Conservation (phyloP, 2,329 filamentous ascomycete genomes). For the Colletotrichum sp. region DNA sequence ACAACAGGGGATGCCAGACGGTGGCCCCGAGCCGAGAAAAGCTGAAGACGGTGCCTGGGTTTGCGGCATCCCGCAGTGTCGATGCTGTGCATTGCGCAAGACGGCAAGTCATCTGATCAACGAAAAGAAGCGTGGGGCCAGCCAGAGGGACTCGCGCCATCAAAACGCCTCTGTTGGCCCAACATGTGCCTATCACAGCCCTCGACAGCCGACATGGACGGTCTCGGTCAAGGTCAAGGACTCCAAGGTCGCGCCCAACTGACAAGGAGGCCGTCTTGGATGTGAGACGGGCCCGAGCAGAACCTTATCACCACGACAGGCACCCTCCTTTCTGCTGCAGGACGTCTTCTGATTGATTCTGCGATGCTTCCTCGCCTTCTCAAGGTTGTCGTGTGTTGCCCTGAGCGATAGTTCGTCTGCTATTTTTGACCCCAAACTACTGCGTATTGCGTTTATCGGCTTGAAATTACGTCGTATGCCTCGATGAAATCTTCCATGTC, state of each 20-base stretch:
- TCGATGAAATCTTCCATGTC: background rate
- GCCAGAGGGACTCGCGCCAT: background rate
- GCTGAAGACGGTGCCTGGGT: background rate
- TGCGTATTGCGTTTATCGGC: background rate
- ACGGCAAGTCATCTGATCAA: constrained; percentile 2
- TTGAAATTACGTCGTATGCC: background rate
- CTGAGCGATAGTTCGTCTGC: background rate
- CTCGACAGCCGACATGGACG: background rate
- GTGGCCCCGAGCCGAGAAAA: background rate
- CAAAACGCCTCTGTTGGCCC: background rate
- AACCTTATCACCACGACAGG: constrained; percentile 10
- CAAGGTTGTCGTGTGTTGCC: background rate
- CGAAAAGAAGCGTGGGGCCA: background rate
- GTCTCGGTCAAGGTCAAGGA: background rate
- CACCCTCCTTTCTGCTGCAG: background rate
- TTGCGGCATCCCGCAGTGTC: background rate
- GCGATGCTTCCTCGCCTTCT: background rate
- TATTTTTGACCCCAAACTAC: constrained; percentile 16
- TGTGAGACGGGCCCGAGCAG: constrained; percentile 8
- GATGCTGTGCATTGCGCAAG: background rate
- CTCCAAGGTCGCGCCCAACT: background rate
- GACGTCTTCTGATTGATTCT: background rate
- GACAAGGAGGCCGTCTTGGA: background rate
- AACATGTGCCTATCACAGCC: background rate
- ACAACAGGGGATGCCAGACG: background rate